Base-by-base conservation (phyloP, 139 green algal genomes). In the Chlamydomonas asymmetrica region DNA sequence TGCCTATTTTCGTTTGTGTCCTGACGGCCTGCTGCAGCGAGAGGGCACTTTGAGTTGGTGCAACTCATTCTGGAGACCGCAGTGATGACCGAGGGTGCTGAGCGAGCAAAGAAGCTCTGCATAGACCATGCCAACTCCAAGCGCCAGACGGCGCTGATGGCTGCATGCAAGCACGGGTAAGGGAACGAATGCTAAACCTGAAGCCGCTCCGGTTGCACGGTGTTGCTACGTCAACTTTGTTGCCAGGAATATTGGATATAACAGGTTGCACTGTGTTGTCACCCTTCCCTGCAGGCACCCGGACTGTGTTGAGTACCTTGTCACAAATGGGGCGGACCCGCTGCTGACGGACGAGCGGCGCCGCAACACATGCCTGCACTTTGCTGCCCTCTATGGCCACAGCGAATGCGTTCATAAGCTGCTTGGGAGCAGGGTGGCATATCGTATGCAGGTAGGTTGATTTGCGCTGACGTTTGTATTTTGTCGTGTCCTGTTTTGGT, bases 161-260 rank as follows among this genome's bases (percentile, higher is more conserved):
- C 86, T 7, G 84, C 84, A 2, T 89, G 80, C 78, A 86, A 85
- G 62, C 82, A 86, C 65, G 84, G 84, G 84, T 89, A 31, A 67
- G 81, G 45, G 13, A n/a, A n/a, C n/a, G n/a, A n/a, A n/a, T n/a
- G n/a, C n/a, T n/a, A n/a, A n/a, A n/a, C n/a, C n/a, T n/a, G n/a
- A n/a, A n/a, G n/a, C n/a, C n/a, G n/a, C 63, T 56, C 34, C 18
- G 27, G 27, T 45, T n/a, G 31, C 16, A 41, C 23, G 27, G 6
- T 20, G 34, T 45, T 40, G 27, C n/a, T 7, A 49, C 22, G 8
- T 43, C 45, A 63, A 18, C 43, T 5, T 13, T 43, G 50, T 50
- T 71, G 10, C 20, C 32, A 27, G 32, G 50, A n/a, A n/a, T n/a
- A 73, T 29, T 59, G n/a, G n/a, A n/a, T n/a, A n/a, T n/a, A n/a